Conservation (phyloP, 257 asterid species). For the Penstemon davidsonii region DNA sequence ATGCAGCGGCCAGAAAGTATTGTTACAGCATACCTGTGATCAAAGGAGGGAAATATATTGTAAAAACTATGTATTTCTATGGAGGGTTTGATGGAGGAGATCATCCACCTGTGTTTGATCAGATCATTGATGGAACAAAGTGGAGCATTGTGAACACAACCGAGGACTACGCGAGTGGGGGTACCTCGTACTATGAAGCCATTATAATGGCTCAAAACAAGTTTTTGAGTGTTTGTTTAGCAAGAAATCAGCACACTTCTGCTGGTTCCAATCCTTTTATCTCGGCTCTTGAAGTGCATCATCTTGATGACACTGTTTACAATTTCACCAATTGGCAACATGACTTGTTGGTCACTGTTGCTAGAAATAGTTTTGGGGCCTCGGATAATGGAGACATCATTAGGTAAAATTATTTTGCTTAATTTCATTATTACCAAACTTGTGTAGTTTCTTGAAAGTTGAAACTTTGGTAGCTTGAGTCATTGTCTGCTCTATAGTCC, state of each 20-base stretch:
- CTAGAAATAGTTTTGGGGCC: conserved; percentile 58
- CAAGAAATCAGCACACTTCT: conserved; percentile 57
- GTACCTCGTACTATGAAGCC: conserved; percentile 70
- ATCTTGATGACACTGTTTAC: conserved; percentile 57
- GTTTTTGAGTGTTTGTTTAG: conserved; percentile 61
- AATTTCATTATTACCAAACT: no score
- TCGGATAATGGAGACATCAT: conserved; percentile 39
- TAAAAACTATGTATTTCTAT: conserved; percentile 61
- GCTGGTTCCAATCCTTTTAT: conserved; percentile 62
- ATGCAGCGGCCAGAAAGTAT: conserved; percentile 42
- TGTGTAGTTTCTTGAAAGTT: not conserved
- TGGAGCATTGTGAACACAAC: conserved; percentile 80
- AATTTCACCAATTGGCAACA: conserved; percentile 62
- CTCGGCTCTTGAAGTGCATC: conserved; percentile 65
- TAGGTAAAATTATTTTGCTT: conserved; percentile 40
- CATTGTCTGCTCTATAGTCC: not conserved
- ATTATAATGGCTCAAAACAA: conserved; percentile 56
- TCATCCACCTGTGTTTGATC: conserved; percentile 84
- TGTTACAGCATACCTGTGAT: conserved; percentile 67
- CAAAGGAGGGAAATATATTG: conserved; percentile 55
- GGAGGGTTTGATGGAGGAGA: conserved; percentile 87
- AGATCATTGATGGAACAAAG: conserved; percentile 77
- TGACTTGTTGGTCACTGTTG: conserved; percentile 53
- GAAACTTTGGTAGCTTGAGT: not conserved
- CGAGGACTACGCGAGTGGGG: conserved; percentile 59